A percentile compares a stretch with the other conserved stretches of the same genome.
Conservation (phyloP, 2,329 filamentous ascomycete species). For the Diaporthe vaccinii region DNA sequence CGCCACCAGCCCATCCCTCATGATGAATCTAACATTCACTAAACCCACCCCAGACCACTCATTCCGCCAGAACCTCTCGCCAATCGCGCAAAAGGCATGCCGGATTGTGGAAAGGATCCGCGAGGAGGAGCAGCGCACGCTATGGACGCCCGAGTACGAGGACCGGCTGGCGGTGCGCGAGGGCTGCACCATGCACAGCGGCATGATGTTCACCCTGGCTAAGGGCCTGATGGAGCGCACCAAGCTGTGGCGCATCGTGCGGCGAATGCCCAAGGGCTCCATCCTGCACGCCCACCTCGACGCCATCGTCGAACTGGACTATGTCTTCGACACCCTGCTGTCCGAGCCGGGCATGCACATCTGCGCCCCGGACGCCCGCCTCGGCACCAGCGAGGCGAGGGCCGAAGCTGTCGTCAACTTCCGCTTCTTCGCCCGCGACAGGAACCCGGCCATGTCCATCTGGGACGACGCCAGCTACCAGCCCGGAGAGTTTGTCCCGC, state of each 20-base stretch:
- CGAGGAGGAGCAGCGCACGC: slow-evolving; percentile 78
- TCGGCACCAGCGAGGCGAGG: slow-evolving; percentile 67
- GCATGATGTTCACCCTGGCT: slow-evolving; percentile 93
- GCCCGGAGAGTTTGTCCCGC: slow-evolving; percentile 68
- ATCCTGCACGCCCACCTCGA: slow-evolving; percentile 90
- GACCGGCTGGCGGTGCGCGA: slow-evolving; percentile 74
- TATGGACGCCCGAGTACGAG: slow-evolving; percentile 83
- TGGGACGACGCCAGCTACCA: slow-evolving; percentile 76
- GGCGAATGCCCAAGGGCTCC: slow-evolving; percentile 89
- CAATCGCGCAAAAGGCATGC: slow-evolving; percentile 82
- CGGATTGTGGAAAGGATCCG: slow-evolving; percentile 85
- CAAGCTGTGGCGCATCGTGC: slow-evolving; percentile 86
- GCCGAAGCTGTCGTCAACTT: slow-evolving; percentile 73
- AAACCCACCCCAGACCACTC: slow-evolving; percentile 67
- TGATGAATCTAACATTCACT: slow-evolving; percentile 41
- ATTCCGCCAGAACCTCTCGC: slow-evolving; percentile 82
- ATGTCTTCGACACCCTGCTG: slow-evolving; percentile 80
- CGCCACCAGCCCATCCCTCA: neutral
- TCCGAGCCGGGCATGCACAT: slow-evolving; percentile 82
- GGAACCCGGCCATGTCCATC: slow-evolving; percentile 61
- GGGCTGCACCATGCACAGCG: slow-evolving; percentile 80
- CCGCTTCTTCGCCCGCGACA: slow-evolving; percentile 63
- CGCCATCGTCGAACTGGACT: slow-evolving; percentile 91
- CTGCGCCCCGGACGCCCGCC: slow-evolving; percentile 65
- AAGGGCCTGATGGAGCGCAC: slow-evolving; percentile 89